Evolutionary conservation across 1,284 basidiomycete species (phyloP).

Genomic region (Schizophyllum commune): DNA sequence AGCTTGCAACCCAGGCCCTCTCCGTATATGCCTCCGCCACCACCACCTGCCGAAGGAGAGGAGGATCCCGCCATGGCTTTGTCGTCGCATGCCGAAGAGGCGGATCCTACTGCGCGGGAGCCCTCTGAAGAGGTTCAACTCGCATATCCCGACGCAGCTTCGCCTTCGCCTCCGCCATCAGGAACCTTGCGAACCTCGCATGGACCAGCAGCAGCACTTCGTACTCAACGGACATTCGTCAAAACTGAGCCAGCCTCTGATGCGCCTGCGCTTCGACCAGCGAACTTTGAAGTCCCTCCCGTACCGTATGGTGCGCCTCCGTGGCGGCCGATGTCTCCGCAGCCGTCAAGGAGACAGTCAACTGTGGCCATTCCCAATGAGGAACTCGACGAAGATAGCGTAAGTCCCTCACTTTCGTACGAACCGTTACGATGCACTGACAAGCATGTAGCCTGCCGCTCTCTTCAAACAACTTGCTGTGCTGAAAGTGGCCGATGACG

Average conservation of each 20-base stretch:
- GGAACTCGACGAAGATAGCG: not conserved
- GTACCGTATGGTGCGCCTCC: not conserved
- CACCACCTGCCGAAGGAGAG: not conserved
- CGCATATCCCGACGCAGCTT: not conserved
- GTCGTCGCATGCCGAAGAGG: not conserved
- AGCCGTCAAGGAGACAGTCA: too few species aligned
- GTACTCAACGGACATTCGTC: not conserved
- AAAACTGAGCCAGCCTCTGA: not conserved
- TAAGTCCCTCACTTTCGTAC: not conserved
- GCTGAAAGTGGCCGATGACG: not conserved
- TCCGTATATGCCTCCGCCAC: not conserved
- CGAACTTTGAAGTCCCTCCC: not conserved
- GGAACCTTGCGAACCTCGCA: not conserved
- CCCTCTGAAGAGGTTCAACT: not conserved
- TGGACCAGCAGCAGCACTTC: not conserved
- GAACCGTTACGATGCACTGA: not conserved
- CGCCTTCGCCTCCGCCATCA: not conserved
- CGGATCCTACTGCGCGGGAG: not conserved
- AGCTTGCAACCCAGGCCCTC: not conserved
- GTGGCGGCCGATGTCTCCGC: not conserved
- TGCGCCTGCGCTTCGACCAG: not conserved
- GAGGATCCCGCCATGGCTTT: not conserved
- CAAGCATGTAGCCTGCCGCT: not conserved
- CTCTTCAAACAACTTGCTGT: not conserved
- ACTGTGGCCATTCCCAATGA: not conserved